A percentile compares a stretch with the other conserved stretches of the same genome.
Conservation (phyloP, 371 early-diverging fungal genomes). For the Coelomomyces lativittatus region DNA sequence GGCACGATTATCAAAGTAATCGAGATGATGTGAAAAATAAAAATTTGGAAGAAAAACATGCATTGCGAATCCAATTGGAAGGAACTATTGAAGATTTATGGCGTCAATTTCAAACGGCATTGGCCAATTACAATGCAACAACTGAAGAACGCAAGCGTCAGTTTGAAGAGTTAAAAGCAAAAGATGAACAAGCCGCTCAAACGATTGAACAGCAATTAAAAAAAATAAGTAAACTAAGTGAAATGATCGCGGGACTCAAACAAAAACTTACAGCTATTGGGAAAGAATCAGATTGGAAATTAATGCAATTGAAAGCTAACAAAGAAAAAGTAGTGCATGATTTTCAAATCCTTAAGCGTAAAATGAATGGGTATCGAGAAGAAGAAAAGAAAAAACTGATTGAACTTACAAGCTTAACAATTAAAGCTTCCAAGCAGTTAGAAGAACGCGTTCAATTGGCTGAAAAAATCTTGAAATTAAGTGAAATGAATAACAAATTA, state of each 20-base stretch:
- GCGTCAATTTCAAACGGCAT: slow-evolving; percentile 24
- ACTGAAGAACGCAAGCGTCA: slow-evolving; percentile 31
- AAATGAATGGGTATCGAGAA: slow-evolving; percentile 23
- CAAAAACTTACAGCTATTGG: slow-evolving; percentile 10
- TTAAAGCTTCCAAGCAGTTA: slow-evolving; percentile 13
- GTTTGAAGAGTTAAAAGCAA: slow-evolving; percentile 29
- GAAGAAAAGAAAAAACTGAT: slow-evolving; percentile 16
- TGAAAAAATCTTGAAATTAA: slow-evolving; percentile 26
- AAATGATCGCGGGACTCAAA: slow-evolving; percentile 22
- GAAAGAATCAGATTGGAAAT: slow-evolving; percentile 16
- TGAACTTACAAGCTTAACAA: slow-evolving; percentile 15
- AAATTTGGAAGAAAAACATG: slow-evolving; percentile 41
- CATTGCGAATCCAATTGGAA: slow-evolving; percentile 30
- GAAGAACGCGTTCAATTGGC: slow-evolving; percentile 17
- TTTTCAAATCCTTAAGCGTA: slow-evolving; percentile 23
- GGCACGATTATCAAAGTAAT: slow-evolving; percentile 25
- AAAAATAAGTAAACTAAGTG: slow-evolving; percentile 7
- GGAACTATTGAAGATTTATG: slow-evolving; percentile 33
- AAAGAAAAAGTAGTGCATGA: slow-evolving; percentile 22
- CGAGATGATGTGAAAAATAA: slow-evolving; percentile 39
- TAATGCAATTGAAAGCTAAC: slow-evolving; percentile 11
- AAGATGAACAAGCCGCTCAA: slow-evolving; percentile 23
- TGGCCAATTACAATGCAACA: slow-evolving; percentile 22
- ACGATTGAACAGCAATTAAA: slow-evolving; percentile 31
- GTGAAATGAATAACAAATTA: slow-evolving; percentile 36